Evolutionary conservation across 768 basidiomycete genomes (phyloP), one percentile per base, ranked within the genome.

Genomic region (Paxillus rubicundulus): DNA sequence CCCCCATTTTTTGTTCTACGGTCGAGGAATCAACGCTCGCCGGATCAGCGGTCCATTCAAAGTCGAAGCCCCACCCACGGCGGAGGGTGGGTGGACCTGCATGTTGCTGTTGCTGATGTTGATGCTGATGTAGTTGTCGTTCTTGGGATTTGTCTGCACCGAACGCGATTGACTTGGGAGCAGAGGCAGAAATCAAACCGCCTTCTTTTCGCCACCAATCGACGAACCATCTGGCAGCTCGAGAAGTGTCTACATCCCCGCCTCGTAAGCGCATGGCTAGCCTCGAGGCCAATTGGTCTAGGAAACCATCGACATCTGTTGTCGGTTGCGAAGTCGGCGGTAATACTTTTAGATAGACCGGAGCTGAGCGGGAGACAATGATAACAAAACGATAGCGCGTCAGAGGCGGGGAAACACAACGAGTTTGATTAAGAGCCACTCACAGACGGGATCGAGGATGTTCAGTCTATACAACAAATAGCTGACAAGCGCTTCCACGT

Each of bases 381-480:
- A 45, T 33, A 24, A 24, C 9, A 6, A 6, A 42, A n/a, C n/a
- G 20, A 28, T 41, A 14, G 34, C 10, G 16, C 30, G n/a, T 47
- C 44, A 50, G 46, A 14, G 24, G 41, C n/a, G 38, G 46, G 21
- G 51, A 58, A 55, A 43, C 45, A 56, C 39, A 32, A 46, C 38
- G 48, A 40, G 43, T 17, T n/a, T n/a, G n/a, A 40, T 47, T 45
- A 21, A 7, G 48, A 18, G 14, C 45, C 18, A 77, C 85, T 68
- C 64, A 92, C 90, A 72, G 30, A 77, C 70, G 21, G 87, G 86
- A 69, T 91, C 81, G 51, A 92, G 75, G 38, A 87, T 70, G 69
- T 92, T 95, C 55, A 98, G 74, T 56, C 89, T 78, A 68, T 90
- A 94, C 24, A 96, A 70, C 27, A 98, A 76, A 75, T 97, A 98